A percentile compares a stretch with the other conserved stretches of the same genome.
These are phyloP conservation scores for Paramecium pentaurelia DNA, from an alignment of 73 alveolate species.

Conservation along the genomic window DNA sequence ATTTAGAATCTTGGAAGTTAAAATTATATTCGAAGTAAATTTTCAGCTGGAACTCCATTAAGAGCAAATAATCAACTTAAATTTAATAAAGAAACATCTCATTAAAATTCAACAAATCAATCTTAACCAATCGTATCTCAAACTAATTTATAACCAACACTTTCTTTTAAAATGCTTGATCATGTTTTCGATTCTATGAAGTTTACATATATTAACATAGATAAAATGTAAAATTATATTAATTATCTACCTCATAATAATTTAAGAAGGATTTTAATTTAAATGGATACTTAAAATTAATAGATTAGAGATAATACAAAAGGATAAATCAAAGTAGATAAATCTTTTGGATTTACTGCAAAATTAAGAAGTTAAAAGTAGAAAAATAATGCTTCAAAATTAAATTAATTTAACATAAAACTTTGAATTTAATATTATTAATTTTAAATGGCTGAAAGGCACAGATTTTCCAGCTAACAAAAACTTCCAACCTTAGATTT, in stretches of 20 bases:
- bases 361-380: not conserved
- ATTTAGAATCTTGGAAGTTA: not conserved
- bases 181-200: not conserved
- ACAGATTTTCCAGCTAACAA: not conserved
- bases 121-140: not conserved
- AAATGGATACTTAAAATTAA: not conserved
- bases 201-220: not conserved
- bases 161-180: not conserved
- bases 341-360: not conserved
- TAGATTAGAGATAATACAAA: not conserved
- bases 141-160: not conserved
- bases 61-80: not conserved
- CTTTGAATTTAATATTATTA: not conserved
- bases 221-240: not conserved
- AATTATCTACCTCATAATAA: conserved; percentile 2
- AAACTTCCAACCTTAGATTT: not conserved
- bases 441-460: not conserved
- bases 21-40: not conserved
- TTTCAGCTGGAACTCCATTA: not conserved
- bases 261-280: not conserved
- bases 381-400: not conserved
- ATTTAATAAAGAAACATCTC: not conserved
- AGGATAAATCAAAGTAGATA: not conserved
- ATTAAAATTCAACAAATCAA: not conserved
- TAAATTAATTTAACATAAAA: not conserved